Evolutionary conservation across 495 filamentous ascomycete genomes (phyloP).

Genomic region (Tuber umbilicatum): DNA sequence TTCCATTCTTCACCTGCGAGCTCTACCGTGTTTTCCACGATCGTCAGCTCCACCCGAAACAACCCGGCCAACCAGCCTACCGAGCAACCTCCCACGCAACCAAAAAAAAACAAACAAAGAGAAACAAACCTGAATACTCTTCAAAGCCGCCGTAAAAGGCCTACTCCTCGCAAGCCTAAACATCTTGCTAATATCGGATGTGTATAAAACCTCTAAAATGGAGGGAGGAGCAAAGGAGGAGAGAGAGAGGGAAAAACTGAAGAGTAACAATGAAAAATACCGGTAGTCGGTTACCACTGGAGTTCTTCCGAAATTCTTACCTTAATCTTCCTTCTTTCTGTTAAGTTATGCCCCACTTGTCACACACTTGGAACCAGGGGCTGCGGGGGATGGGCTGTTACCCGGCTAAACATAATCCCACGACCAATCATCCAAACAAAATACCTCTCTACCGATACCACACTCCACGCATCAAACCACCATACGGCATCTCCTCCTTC

Average conservation of each 20-base stretch:
- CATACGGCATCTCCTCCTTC: not conserved
- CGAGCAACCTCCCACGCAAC: conserved; percentile 8
- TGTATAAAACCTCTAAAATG: not conserved
- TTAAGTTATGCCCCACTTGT: not conserved
- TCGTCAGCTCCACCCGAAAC: conserved; percentile 13
- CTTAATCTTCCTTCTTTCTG: not conserved
- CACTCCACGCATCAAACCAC: not conserved
- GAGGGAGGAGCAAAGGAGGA: not conserved
- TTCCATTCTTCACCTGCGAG: conserved; percentile 48
- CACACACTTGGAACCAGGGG: not conserved
- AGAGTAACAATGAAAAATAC: not conserved
- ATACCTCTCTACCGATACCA: not conserved
- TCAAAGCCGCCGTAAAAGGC: conserved; percentile 61
- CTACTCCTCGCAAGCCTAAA: conserved; percentile 66
- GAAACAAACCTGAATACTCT: conserved; percentile 54
- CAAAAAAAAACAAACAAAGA: conserved; percentile 17
- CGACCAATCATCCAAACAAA: not conserved
- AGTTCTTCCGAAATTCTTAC: not conserved
- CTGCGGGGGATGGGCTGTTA: not conserved
- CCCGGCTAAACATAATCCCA: not conserved
- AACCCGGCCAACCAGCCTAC: not conserved
- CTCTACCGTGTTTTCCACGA: conserved; percentile 41
- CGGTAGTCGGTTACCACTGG: not conserved
- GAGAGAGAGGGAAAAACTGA: not conserved
- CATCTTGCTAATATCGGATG: conserved; percentile 50